Evolutionary conservation across 495 filamentous ascomycete species (phyloP), one percentile per base, ranked within the genome.

Genomic region (Aspergillus panamensis): DNA sequence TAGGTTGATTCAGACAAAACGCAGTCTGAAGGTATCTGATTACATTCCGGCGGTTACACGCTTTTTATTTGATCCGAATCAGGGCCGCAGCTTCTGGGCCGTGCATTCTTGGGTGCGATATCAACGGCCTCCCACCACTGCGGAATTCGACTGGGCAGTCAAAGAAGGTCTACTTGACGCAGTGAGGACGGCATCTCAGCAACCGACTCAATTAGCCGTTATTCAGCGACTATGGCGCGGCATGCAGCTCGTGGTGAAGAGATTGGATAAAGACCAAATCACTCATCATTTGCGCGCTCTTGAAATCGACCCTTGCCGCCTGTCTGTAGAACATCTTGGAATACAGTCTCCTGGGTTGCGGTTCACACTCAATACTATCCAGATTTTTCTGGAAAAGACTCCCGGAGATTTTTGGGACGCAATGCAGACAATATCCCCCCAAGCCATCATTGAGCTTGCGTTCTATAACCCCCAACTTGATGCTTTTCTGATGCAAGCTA

Each of bases 81-180:
- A 75, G 32, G 69, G 67, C 43, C 81, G 88, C 40, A 76, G 74
- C 21, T 72, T 74, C 40, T 96, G 92, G 82, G 92, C 91, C 8
- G 68, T 81, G 20, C 71, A 77, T 25, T 80, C 85, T 1, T 95
- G 89, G 84, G 72, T 78, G 20, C 81, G 82, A 52, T 82, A 84
- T 49, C 65, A 73, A 12, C 69, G 80, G 3, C 76, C 76, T 16
- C 80, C 91, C 8, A 84, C 83, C 0, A 69, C 74, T 10, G 71
- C 82, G 25, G 87, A 92, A 57, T 97, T 95, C 66, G 88, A 94
- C 29, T 91, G 89, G 87, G 88, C 87, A 1, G 80, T 96, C 35
- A 81, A 82, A 37, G 86, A 87, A 53, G 81, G 81, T 12, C 79
- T 97, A 20, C 61, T 73, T 48, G 63, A 66, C 59, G 71, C 67